Base-by-base conservation (phyloP, 345 rosid genomes). In the Rhizophora mangle region DNA sequence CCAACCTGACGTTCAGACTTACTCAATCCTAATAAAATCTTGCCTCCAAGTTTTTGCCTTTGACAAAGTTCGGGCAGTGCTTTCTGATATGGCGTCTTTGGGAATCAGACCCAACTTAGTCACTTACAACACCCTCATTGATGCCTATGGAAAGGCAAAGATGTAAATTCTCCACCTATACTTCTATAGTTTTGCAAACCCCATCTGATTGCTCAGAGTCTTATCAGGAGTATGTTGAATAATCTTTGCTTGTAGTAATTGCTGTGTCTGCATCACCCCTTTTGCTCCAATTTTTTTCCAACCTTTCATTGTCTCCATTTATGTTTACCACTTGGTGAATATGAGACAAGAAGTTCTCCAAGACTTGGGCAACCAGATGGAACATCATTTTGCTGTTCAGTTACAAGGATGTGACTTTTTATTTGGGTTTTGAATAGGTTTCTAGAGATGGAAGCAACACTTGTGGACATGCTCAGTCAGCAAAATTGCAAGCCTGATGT, bases 21-120 rank as follows among this genome's bases (percentile, higher is more conserved):
- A 91, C 55, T 84, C 97, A n/a, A 89, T 94, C 81, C 94, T 94
- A 51, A 84, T 94, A 22, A 94, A 94, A 74, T 94, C 97, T 5
- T 89, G 88, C 78, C 87, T 94, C 72, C 91, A 94, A 80, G 89
- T 80, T 78, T 87, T 68, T 74, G 92, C 83, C 59, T 85, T 88
- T 64, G 83, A 83, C 63, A 82, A 84, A 78, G 91, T 85, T 63
- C 82, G 76, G 74, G 67, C 10, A 54, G 60, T 91, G 83, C 86
- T 94, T 67, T 82, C 89, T 64, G 96, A 91, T 79, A 94, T 94
- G 98, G 81, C 67, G 55, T 73, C 78, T 26, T 71, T 65, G 67
- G 92, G 94, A 72, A 83, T 90, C 79, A 82, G 80, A 69, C 94
- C 97, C 72, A 90, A 86, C 72, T 85, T 90, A 0, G 76, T 93